These are phyloP conservation scores for Aspergillus hiratsukae DNA, from an alignment of 2,329 filamentous ascomycete genomes.

Conservation along the genomic window DNA sequence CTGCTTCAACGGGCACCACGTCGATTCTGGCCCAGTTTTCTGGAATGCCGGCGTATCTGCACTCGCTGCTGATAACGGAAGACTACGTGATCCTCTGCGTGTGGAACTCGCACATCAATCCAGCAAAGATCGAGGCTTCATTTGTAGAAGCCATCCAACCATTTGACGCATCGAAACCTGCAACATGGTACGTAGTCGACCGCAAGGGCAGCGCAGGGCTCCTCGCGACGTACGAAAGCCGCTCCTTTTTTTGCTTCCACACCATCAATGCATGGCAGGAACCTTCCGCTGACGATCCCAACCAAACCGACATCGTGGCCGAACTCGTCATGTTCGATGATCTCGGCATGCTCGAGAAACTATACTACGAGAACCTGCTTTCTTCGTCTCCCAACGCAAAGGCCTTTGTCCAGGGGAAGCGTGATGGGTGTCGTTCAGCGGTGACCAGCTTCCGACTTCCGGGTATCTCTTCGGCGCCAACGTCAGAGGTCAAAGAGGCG, in stretches of 20 bases:
- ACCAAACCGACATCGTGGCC: constrained; percentile 53
- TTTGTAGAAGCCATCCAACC: constrained; percentile 63
- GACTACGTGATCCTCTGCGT: constrained; percentile 70
- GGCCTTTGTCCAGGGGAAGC: constrained; percentile 17
- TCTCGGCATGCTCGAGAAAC: constrained; percentile 58
- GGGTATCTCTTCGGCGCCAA: constrained; percentile 22
- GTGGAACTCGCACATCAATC: constrained; percentile 63
- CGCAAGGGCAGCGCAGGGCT: constrained; percentile 59
- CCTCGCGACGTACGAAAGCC: constrained; percentile 63
- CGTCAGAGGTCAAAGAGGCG: constrained; percentile 10
- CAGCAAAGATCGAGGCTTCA: constrained; percentile 1
- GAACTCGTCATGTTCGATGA: constrained; percentile 64
- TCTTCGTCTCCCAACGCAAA: constrained; percentile 49
- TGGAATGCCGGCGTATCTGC: constrained; percentile 65
- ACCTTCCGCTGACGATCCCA: constrained; percentile 25
- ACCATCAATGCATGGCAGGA: constrained; percentile 73
- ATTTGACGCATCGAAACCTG: constrained; percentile 54
- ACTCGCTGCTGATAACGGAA: constrained; percentile 71
- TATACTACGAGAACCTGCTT: constrained; percentile 69
- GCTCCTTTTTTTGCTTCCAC: constrained; percentile 75
- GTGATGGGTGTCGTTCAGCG: constrained; percentile 26
- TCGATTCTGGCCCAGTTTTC: constrained; percentile 66
- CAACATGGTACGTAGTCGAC: constrained; percentile 72
- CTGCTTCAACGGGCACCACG: constrained; percentile 59
- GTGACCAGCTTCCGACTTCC: constrained; percentile 38